Base-by-base conservation (phyloP, 2,329 filamentous ascomycete genomes). In the Aspergillus oerlinghausenensis region DNA sequence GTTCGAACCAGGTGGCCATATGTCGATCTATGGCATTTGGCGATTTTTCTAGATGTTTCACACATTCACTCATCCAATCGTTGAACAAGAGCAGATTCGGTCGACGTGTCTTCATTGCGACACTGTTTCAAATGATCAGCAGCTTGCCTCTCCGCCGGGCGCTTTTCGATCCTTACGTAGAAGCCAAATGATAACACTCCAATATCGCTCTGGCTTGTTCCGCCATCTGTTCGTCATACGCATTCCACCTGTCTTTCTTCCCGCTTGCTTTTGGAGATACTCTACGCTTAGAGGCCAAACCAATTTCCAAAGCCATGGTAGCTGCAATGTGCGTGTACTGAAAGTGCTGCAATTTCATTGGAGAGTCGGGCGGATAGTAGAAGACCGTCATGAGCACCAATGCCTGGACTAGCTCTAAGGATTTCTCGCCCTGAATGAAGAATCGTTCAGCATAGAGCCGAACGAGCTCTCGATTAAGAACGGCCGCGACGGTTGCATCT, bases 271-370 rank as follows among this genome's bases (percentile, higher is more conserved):
- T 64, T 25, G 61, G 65, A 29, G 64, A 60, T 7, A 69, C 63
- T 14, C 65, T 67, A 19, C 64, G 62, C 50, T 70, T 70, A 3
- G 69, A 70, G 19, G 70, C 70, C 40, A 73, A 61, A 1, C 75
- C 75, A 51, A 79, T 75, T 49, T 78, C 76, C 63, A 77, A 64
- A 3, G 75, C 79, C 79, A 82, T 81, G 1, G 79, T 79, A 28
- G 77, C 76, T 8, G 79, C 79, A 61, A 81, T 78, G 58, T 81
- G 78, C 26, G 79, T 77, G 56, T 81, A 79, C 62, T 82, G 78
- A 64, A 80, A 81, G 62, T 79, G 77, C 54, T 81, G 80, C 56
- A 81, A 61, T 59, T 77, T 74, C 55, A 76, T 70, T 52, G 77
- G 79, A 54, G 77, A 75, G 19, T 75, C 72, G 2, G 80, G 78